Evolutionary conservation across 1,139 yeast species (phyloP), one percentile per base, ranked within the genome.

Genomic region (Saccharomyces hybrid): DNA sequence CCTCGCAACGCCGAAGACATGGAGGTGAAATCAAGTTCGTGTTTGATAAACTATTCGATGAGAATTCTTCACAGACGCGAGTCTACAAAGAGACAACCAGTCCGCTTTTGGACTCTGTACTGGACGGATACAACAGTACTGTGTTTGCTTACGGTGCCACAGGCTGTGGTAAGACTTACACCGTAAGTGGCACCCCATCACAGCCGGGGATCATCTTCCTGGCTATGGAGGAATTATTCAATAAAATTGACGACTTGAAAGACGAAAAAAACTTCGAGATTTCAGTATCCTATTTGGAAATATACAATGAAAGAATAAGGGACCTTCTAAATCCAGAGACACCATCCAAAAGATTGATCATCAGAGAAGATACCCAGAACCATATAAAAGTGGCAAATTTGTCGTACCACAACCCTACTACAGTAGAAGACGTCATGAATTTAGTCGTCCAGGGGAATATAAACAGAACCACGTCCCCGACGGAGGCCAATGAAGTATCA

Each of bases 71-170:
- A 0, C 96, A 90, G 65, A 75, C 77, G 20, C 84, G 85, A 7
- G 89, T 90, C 0, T 90, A 83, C 64, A 68, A 74, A 32, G 71
- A 72, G 48, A 88, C 96, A 0, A 82, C 96, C 0, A 74, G 78
- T 52, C 93, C 96, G 0, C 72, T 89, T 49, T 72, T 91, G 7
- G 90, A 84, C 58, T 80, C 85, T 47, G 83, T 89, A 0, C 69
- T 91, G 49, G 95, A 87, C 59, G 97, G 97, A 0, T 88, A 76
- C 69, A 89, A 91, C 69, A 85, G 96, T 5, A 90, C 97, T 0
- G 90, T 91, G 0, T 93, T 93, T 73, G 98, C 99, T 1, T 93
- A 93, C 67, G 99, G 99, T 2, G 96, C 96, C 28, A 90, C 99
- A 0, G 99, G 99, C 0, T 93, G 98, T 69, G 99, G 99, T n/a